phyloP scores from a whole-genome alignment of 2,329 filamentous ascomycete species.

The Sarocladiaceae sp. region DNA sequence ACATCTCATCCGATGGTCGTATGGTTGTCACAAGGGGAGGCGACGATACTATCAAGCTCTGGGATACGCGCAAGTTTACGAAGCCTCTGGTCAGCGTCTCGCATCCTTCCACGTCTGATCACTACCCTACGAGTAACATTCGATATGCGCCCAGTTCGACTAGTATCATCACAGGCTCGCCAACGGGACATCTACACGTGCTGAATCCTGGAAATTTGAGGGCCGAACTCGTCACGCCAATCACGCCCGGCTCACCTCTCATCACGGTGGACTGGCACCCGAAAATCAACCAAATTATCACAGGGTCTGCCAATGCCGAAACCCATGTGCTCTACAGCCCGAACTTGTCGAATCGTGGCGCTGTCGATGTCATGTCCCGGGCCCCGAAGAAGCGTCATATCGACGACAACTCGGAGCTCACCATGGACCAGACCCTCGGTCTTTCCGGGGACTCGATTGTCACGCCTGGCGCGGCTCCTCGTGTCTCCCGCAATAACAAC shows the following conservation, averaged over 20 bases:
- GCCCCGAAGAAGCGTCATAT: slow-evolving; percentile 93
- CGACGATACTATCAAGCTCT: slow-evolving; percentile 88
- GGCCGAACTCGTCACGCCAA: slow-evolving; percentile 75
- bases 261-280: slow-evolving; percentile 87
- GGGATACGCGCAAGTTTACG: slow-evolving; percentile 96
- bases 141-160: slow-evolving; percentile 79
- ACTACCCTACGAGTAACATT: slow-evolving; percentile 82
- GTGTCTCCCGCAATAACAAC: slow-evolving; percentile 36
- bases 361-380: slow-evolving; percentile 82
- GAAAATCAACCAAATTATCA: slow-evolving; percentile 93
- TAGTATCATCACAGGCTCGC: slow-evolving; percentile 83
- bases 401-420: slow-evolving; percentile 84
- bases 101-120: slow-evolving; percentile 75
- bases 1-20: slow-evolving; percentile 84
- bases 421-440: slow-evolving; percentile 74
- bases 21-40: slow-evolving; percentile 87
- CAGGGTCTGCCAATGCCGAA: slow-evolving; percentile 85
- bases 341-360: slow-evolving; percentile 71
- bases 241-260: slow-evolving; percentile 79
- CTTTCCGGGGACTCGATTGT: slow-evolving; percentile 79
- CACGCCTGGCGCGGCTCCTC: slow-evolving; percentile 54
- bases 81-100: slow-evolving; percentile 72
- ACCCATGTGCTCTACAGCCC: slow-evolving; percentile 90
- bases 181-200: slow-evolving; percentile 80
- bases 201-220: slow-evolving; percentile 86